A percentile compares a stretch with the other conserved stretches of the same genome.
Conservation (phyloP, 2,329 filamentous ascomycete species). For the Dothideomycetidae sp. region DNA sequence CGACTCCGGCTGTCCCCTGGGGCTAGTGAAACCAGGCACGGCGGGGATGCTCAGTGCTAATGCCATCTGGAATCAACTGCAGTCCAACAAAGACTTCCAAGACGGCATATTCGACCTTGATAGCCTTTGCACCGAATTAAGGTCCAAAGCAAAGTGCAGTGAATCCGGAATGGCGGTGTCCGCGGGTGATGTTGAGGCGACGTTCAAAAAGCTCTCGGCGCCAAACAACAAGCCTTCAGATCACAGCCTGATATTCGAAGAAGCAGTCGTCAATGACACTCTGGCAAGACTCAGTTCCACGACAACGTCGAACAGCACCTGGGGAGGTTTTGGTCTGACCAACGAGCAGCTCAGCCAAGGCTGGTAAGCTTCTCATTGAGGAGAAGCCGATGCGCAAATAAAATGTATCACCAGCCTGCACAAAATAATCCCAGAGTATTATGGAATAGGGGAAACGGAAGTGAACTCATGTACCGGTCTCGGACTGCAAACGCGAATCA, state of each 20-base stretch:
- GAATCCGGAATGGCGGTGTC: conserved; percentile 81
- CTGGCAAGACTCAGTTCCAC: background rate
- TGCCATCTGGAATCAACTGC: conserved; percentile 88
- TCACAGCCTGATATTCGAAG: conserved; percentile 2
- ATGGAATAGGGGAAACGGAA: no score
- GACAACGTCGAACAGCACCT: conserved; percentile 5
- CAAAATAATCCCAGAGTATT: no score
- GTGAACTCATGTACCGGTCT: no score
- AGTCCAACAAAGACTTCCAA: conserved; percentile 74
- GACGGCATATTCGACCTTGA: conserved; percentile 90
- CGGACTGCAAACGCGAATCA: no score
- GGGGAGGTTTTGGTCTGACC: conserved; percentile 7
- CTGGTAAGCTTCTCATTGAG: no score
- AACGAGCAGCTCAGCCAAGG: background rate
- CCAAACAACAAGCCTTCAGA: conserved; percentile 16
- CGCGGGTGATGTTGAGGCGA: conserved; percentile 69
- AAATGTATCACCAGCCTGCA: no score
- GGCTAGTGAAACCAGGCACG: conserved; percentile 43
- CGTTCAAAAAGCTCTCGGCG: conserved; percentile 31
- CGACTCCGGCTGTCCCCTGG: conserved; percentile 31
- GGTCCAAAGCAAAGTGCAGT: conserved; percentile 91
- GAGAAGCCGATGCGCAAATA: no score
- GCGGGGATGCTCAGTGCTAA: conserved; percentile 65
- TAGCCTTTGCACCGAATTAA: conserved; percentile 77
- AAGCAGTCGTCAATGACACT: background rate